Conservation (phyloP, 768 basidiomycete genomes). For the Daedaleopsis sinensis region DNA sequence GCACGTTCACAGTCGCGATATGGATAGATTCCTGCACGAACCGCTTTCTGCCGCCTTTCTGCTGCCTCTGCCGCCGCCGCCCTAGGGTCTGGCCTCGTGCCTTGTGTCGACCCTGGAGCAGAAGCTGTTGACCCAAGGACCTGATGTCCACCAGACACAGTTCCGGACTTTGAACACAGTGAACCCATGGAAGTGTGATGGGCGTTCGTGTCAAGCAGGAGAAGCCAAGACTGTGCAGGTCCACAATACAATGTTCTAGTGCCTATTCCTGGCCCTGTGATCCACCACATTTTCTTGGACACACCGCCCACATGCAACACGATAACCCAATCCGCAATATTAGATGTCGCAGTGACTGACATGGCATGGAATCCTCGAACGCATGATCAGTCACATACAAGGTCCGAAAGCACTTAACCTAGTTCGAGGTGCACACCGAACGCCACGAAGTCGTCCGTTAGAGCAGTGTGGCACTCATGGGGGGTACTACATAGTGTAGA, state of each 20-base stretch:
- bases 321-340: background rate
- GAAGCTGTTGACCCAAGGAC: slow-evolving; percentile 22
- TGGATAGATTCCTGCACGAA: slow-evolving; percentile 20
- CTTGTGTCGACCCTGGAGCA: slow-evolving; percentile 8
- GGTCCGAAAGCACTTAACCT: background rate
- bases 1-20: background rate
- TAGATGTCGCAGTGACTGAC: background rate
- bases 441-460: background rate
- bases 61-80: slow-evolving; percentile 40
- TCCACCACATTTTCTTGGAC: background rate
- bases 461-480: background rate
- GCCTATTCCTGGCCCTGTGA: background rate
- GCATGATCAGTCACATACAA: background rate
- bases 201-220: slow-evolving; percentile 9
- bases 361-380: background rate
- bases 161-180: slow-evolving; percentile 39
- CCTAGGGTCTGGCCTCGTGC: slow-evolving; percentile 29
- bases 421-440: background rate
- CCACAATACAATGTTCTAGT: background rate
- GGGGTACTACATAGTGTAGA: background rate
- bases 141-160: slow-evolving; percentile 34
- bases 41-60: slow-evolving; percentile 36
- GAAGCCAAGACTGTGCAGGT: slow-evolving; percentile 1
- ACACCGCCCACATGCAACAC: background rate
- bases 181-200: slow-evolving; percentile 34